These are phyloP conservation scores for Loxodes magnus DNA, from an alignment of 73 alveolate genomes.

Conservation along the genomic window DNA sequence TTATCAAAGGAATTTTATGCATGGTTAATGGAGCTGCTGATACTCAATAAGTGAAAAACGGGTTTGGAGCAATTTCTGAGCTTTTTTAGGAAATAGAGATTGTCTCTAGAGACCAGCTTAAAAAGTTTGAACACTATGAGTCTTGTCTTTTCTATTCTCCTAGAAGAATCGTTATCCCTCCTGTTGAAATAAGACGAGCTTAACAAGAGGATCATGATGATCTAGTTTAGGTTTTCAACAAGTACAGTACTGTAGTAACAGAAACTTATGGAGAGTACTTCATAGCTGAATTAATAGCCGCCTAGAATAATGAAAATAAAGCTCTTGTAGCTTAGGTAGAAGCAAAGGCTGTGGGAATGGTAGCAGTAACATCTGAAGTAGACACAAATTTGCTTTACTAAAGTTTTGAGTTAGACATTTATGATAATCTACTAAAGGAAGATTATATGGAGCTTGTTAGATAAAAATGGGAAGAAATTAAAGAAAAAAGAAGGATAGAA, in stretches of 20 bases:
- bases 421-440: constrained; percentile 89
- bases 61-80: constrained; percentile 43
- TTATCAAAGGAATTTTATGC: constrained; percentile 58
- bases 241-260: constrained; percentile 70
- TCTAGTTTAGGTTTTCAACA: constrained; percentile 72
- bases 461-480: constrained; percentile 62
- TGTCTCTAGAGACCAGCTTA: constrained; percentile 25
- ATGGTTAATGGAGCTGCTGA: constrained; percentile 42
- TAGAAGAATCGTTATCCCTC: constrained; percentile 56
- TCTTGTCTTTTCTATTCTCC: constrained; percentile 61
- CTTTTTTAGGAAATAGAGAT: constrained; percentile 38
- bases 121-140: constrained; percentile 72
- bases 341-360: constrained; percentile 96
- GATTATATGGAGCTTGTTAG: constrained; percentile 95
- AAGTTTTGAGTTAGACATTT: constrained; percentile 90
- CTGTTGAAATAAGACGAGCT: constrained; percentile 83
- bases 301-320: constrained; percentile 66
- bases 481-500: constrained; percentile 52
- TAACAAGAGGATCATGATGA: constrained; percentile 90
- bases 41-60: constrained; percentile 13
- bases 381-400: constrained; percentile 83
- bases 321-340: constrained; percentile 95
- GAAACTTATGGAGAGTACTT: constrained; percentile 79
- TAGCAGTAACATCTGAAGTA: constrained; percentile 85
- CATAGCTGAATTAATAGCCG: constrained; percentile 83